Conservation (phyloP, 2,329 filamentous ascomycete species). For the Colletotrichum camelliae region DNA sequence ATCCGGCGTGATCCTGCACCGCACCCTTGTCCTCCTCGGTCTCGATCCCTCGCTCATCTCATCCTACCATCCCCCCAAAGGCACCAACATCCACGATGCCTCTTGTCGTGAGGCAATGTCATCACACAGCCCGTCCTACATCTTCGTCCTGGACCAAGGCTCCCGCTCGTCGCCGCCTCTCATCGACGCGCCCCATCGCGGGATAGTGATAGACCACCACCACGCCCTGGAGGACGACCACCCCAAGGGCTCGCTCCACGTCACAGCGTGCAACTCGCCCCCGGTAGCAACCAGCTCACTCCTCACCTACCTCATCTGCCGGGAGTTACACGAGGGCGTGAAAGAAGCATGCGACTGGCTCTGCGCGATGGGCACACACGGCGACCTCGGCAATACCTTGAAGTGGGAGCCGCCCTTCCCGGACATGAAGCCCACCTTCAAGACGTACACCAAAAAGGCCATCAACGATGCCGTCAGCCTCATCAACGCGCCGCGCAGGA, state of each 20-base stretch:
- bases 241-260: slow-evolving; percentile 56
- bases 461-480: slow-evolving; percentile 68
- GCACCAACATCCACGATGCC: slow-evolving; percentile 61
- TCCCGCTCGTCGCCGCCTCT: slow-evolving; percentile 51
- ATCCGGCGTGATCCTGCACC: slow-evolving; percentile 67
- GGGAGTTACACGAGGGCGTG: slow-evolving; percentile 57
- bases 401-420: slow-evolving; percentile 73
- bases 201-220: slow-evolving; percentile 71
- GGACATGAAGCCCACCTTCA: slow-evolving; percentile 66
- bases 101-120: slow-evolving; percentile 57
- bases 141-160: slow-evolving; percentile 45
- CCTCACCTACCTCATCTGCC: slow-evolving; percentile 69
- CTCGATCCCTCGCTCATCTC: slow-evolving; percentile 57
- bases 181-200: slow-evolving; percentile 52
- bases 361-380: slow-evolving; percentile 69
- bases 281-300: slow-evolving; percentile 70
- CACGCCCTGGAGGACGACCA: slow-evolving; percentile 60
- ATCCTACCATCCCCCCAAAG: slow-evolving; percentile 65
- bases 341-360: slow-evolving; percentile 61
- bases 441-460: slow-evolving; percentile 64
- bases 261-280: slow-evolving; percentile 68
- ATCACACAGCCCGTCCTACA: slow-evolving; percentile 42
- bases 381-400: slow-evolving; percentile 67
- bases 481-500: slow-evolving; percentile 69
- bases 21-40: slow-evolving; percentile 64